Percentiles rank a stretch among this genome's conserved stretches.
Evolutionary conservation across 345 rosid species (phyloP).

Genomic region (Alliaria petiolata): DNA sequence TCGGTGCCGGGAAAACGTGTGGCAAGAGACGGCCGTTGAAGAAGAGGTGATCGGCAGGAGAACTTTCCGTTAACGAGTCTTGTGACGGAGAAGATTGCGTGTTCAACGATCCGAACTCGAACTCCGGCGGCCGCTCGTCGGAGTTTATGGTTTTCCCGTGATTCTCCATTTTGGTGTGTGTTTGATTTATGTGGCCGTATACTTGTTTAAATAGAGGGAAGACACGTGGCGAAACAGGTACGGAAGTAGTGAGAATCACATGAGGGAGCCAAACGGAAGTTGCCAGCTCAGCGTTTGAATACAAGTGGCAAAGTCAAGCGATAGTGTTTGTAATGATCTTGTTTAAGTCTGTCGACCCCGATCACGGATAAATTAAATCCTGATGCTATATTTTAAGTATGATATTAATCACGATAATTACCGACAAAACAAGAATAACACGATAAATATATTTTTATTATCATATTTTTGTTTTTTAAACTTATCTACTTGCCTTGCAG

Average conservation of each 20-base stretch:
- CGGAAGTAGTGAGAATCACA: slow-evolving; percentile 8
- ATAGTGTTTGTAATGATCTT: slow-evolving; percentile 31
- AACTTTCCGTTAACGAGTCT: slow-evolving; percentile 45
- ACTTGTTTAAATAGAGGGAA: slow-evolving; percentile 23
- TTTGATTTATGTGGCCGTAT: background rate
- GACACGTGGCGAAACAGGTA: slow-evolving; percentile 20
- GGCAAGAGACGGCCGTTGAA: slow-evolving; percentile 80
- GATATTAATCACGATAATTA: background rate
- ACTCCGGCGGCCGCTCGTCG: slow-evolving; percentile 37
- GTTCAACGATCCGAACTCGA: slow-evolving; percentile 62
- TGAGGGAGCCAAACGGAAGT: background rate
- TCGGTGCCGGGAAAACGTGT: slow-evolving; percentile 51
- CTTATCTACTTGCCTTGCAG: too few relatives aligned
- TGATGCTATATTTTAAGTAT: background rate
- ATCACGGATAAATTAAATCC: slow-evolving; percentile 1
- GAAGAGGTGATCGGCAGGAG: slow-evolving; percentile 86
- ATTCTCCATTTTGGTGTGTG: slow-evolving; percentile 6
- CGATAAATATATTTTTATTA: too few relatives aligned
- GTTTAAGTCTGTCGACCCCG: slow-evolving; percentile 11
- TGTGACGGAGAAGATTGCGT: slow-evolving; percentile 55
- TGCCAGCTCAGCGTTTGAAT: slow-evolving; percentile 15
- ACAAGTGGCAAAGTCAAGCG: slow-evolving; percentile 7
- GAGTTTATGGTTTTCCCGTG: slow-evolving; percentile 36
- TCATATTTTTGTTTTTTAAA: too few relatives aligned
- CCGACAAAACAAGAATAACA: background rate